These are phyloP conservation scores for Neurospora crassa DNA, from an alignment of 2,329 filamentous ascomycete species.

Conservation along the genomic window DNA sequence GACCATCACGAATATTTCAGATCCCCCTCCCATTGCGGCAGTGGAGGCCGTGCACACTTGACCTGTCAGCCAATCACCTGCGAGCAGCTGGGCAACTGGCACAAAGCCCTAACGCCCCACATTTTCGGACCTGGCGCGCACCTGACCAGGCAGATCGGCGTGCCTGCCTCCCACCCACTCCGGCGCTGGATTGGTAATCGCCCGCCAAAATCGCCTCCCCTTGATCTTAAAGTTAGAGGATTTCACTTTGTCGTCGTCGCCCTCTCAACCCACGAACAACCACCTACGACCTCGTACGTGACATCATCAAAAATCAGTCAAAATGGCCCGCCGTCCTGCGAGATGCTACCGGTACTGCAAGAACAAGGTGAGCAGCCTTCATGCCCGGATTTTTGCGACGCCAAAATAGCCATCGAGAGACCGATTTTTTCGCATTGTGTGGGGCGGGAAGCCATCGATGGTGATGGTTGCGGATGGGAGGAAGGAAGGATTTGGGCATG, in stretches of 20 bases:
- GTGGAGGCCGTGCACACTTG: neutral
- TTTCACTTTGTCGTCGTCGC: constrained; percentile 18
- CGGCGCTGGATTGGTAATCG: constrained; percentile 17
- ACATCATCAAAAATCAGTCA: constrained; percentile 54
- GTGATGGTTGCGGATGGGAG: neutral
- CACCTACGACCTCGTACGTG: constrained; percentile 30
- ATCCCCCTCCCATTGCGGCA: neutral
- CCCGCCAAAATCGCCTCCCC: constrained; percentile 15
- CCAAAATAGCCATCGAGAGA: neutral
- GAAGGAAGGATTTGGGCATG: neutral
- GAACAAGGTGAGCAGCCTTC: constrained; percentile 75
- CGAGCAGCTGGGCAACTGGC: neutral
- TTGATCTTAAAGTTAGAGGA: constrained; percentile 7
- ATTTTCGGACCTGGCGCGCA: constrained; percentile 11
- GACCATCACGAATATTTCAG: constrained; percentile 5
- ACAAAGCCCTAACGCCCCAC: constrained; percentile 29
- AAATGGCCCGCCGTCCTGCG: constrained; percentile 98
- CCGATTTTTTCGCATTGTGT: neutral
- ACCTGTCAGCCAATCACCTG: neutral
- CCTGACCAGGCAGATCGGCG: constrained; percentile 7
- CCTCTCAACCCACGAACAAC: constrained; percentile 31
- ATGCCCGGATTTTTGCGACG: constrained; percentile 1
- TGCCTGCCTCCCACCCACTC: neutral
- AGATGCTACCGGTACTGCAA: constrained; percentile 99
- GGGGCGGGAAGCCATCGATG: neutral